These are phyloP conservation scores for Chalciporus piperatoides DNA, from an alignment of 1,284 basidiomycete genomes.

Conservation along the genomic window DNA sequence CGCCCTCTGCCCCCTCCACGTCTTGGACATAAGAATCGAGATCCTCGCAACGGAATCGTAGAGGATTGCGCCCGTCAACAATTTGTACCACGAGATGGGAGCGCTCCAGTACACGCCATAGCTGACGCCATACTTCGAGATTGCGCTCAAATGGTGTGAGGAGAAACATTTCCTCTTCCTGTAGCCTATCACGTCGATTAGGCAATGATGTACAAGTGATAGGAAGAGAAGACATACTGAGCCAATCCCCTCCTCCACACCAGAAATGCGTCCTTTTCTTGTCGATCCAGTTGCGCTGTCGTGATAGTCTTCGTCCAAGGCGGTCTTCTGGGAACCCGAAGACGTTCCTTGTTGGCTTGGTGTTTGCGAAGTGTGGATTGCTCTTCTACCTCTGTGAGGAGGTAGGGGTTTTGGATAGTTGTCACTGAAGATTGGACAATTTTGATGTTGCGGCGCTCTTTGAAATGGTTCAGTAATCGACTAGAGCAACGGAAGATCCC, in stretches of 20 bases:
- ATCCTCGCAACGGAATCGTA: constrained; percentile 90
- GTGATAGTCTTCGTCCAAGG: constrained; percentile 83
- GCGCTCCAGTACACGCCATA: constrained; percentile 93
- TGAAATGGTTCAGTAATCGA: constrained; percentile 6
- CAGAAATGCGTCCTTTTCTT: constrained; percentile 85
- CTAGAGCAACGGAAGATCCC: background rate
- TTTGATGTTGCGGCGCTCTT: constrained; percentile 90
- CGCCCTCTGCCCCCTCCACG: constrained; percentile 74
- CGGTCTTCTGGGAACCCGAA: constrained; percentile 84
- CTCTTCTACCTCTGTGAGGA: constrained; percentile 85
- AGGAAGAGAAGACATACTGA: constrained; percentile 49
- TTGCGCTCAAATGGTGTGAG: constrained; percentile 96
- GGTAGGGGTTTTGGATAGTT: constrained; percentile 77
- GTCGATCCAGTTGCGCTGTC: constrained; percentile 73
- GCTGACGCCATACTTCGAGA: constrained; percentile 93
- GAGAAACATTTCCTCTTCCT: constrained; percentile 77
- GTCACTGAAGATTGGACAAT: constrained; percentile 72
- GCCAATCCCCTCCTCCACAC: constrained; percentile 92
- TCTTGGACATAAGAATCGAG: constrained; percentile 84
- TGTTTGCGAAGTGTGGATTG: constrained; percentile 70
- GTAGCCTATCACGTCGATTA: constrained; percentile 47
- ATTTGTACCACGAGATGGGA: constrained; percentile 95
- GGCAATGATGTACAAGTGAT: background rate
- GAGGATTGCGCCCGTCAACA: constrained; percentile 91
- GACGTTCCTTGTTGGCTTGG: constrained; percentile 62